These are phyloP conservation scores for Podaxis sp. DNA, from an alignment of 768 basidiomycete genomes.

Conservation along the genomic window DNA sequence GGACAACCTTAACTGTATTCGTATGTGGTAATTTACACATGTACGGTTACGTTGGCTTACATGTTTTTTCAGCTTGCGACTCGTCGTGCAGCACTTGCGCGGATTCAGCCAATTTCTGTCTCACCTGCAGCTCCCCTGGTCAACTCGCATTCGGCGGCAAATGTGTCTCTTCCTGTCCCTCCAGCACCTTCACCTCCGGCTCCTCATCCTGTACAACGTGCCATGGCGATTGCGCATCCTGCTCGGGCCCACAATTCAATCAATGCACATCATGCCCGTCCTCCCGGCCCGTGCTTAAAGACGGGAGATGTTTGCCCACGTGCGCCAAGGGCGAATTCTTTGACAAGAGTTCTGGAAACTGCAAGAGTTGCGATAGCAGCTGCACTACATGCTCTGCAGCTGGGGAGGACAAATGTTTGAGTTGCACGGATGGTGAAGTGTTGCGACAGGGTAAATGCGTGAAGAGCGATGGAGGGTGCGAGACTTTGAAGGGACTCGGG, in stretches of 20 bases:
- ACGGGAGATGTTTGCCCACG: constrained; percentile 76
- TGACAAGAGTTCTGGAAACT: constrained; percentile 61
- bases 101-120: constrained; percentile 67
- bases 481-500: constrained; percentile 68
- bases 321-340: constrained; percentile 75
- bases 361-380: constrained; percentile 70
- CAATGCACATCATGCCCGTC: constrained; percentile 76
- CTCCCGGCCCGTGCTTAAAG: constrained; percentile 67
- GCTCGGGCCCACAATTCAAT: constrained; percentile 74
- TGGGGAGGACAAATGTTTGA: constrained; percentile 67
- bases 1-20: constrained; percentile 72
- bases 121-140: constrained; percentile 61
- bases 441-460: constrained; percentile 67
- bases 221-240: constrained; percentile 85
- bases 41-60: constrained; percentile 5
- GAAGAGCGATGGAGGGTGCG: constrained; percentile 49
- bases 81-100: constrained; percentile 69
- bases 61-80: constrained; percentile 33
- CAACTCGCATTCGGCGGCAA: constrained; percentile 70
- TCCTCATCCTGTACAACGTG: constrained; percentile 70
- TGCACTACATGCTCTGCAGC: constrained; percentile 79
- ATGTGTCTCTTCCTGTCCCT: constrained; percentile 76
- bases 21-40: constrained; percentile 41
- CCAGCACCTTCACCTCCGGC: constrained; percentile 59
- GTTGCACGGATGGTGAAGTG: constrained; percentile 68